phyloP scores from a whole-genome alignment of 1,284 basidiomycete species.

The Crucibulum parvulum region DNA sequence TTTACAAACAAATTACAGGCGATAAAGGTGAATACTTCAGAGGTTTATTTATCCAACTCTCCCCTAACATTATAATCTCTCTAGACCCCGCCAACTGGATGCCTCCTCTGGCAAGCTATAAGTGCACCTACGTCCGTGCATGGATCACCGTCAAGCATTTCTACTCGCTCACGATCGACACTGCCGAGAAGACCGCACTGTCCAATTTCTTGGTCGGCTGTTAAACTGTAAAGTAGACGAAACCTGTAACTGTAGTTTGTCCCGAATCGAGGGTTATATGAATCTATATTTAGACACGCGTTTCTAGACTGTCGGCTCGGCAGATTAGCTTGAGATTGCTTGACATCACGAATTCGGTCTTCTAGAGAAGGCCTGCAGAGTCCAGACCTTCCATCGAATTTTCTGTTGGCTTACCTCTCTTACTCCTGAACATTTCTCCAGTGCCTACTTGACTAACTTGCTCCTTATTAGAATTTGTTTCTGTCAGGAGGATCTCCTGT shows the following conservation, averaged over 20 bases:
- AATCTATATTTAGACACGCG: neutral
- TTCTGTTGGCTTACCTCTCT: too few species aligned
- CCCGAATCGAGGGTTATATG: neutral
- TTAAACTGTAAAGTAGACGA: conserved; percentile 4
- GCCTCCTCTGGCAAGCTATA: conserved; percentile 50
- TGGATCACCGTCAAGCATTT: conserved; percentile 59
- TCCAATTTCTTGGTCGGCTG: conserved; percentile 20
- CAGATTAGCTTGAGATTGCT: neutral
- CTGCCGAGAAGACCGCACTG: conserved; percentile 38
- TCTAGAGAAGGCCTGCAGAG: too few species aligned
- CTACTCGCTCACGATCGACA: conserved; percentile 52
- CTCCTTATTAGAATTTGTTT: too few species aligned
- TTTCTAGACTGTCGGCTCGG: neutral
- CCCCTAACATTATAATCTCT: neutral
- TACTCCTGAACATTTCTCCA: too few species aligned
- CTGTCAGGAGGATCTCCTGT: too few species aligned
- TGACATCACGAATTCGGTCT: neutral
- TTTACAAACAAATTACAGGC: conserved; percentile 12
- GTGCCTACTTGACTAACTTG: too few species aligned
- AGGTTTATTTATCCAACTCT: too few species aligned
- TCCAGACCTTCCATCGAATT: too few species aligned
- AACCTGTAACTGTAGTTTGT: neutral
- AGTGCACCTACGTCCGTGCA: conserved; percentile 54
- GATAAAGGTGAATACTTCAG: conserved; percentile 23
- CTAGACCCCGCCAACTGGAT: conserved; percentile 55